Evolutionary conservation across 768 basidiomycete species (phyloP).

Genomic region (Termitomyces sp.): DNA sequence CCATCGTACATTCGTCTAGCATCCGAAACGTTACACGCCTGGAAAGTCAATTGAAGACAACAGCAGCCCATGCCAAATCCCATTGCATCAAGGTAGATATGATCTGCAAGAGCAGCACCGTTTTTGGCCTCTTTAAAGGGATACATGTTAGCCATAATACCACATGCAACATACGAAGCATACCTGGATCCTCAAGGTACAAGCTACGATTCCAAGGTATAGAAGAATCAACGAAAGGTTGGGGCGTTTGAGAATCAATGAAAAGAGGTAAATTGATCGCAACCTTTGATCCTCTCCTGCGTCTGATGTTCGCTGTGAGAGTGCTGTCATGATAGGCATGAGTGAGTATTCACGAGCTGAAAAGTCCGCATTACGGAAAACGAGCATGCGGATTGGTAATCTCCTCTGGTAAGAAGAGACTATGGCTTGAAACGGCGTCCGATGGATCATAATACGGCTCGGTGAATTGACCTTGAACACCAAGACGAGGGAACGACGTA

Average conservation of each 20-base stretch:
- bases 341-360: constrained; percentile 4
- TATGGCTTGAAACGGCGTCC: constrained; percentile 82
- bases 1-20: constrained; percentile 93
- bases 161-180: constrained; percentile 17
- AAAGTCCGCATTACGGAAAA: constrained; percentile 66
- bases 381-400: constrained; percentile 96
- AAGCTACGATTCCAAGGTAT: constrained; percentile 83
- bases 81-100: constrained; percentile 99
- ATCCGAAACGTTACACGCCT: constrained; percentile 90
- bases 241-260: constrained; percentile 81
- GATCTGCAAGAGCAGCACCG: constrained; percentile 83
- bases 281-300: constrained; percentile 87
- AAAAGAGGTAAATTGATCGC: constrained; percentile 93
- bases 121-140: constrained; percentile 68
- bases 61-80: constrained; percentile 99
- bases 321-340: constrained; percentile 51
- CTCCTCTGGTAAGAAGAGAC: constrained; percentile 91
- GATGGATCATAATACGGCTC: constrained; percentile 80
- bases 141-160: constrained; percentile 9
- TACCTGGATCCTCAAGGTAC: constrained; percentile 83
- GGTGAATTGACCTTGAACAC: constrained; percentile 85
- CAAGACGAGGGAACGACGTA: constrained; percentile 93
- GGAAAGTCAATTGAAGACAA: constrained; percentile 96
- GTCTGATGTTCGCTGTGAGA: constrained; percentile 93
- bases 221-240: constrained; percentile 89